Evolutionary conservation across 2,329 filamentous ascomycete species (phyloP), one percentile per base, ranked within the genome.

Genomic region (Colletotrichum spaethianum): DNA sequence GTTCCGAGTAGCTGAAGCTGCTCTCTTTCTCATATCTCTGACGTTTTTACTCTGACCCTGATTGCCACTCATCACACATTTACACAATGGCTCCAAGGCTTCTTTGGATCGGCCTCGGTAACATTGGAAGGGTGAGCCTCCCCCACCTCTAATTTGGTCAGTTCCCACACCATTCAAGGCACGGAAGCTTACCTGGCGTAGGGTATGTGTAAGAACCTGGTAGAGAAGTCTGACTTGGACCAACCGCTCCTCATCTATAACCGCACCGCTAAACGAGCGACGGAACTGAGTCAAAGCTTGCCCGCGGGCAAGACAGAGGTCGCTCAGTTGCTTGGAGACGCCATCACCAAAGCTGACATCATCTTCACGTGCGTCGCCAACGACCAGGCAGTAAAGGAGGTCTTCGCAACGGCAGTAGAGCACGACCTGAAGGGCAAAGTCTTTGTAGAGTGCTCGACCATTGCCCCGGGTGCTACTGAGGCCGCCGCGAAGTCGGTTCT

Each of bases 181-280:
- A 64, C 14, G 11, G 48, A 36, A 48, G 36, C 71, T 75, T 42
- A 74, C 59, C 42, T 40, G 28, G 20, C 36, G 50, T 72, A 94
- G 93, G 94, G 92, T 74, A 97, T 97, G 93, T 90, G 87, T 83
- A 93, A 92, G 82, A 98, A 97, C 80, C 86, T 98, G 46, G 91
- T 93, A 12, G 88, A 92, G 78, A 98, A 97, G 80, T 94, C 90
- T 38, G 85, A 89, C 40, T 89, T 95, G 36, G 86, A 91, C 33
- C 87, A 90, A 36, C 93, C 95, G 0, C 84, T 98, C 18, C 87
- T 95, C 68, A 82, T 98, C 73, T 95, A 91, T 85, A 98, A 98
- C 84, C 93, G 94, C 69, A 95, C 93, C 14, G 84, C 83, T 66
- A 85, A 91, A 76, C 90, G 92, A 63, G 86, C 93, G 36, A 83